These are phyloP conservation scores for Scedosporium apiospermum DNA, from an alignment of 2,329 filamentous ascomycete species.

Conservation along the genomic window DNA sequence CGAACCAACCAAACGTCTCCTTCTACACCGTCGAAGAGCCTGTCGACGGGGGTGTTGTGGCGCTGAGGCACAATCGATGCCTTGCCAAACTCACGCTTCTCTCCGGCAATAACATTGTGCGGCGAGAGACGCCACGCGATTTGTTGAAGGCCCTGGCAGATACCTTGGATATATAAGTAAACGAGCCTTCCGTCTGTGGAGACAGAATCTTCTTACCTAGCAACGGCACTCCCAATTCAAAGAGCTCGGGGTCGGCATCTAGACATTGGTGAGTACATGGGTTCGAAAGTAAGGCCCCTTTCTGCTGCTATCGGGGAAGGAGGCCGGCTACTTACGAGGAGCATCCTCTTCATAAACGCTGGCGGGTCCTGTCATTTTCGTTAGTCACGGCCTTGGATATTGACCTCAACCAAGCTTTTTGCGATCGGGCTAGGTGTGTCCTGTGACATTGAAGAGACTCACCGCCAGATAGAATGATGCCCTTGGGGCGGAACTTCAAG, in stretches of 20 bases:
- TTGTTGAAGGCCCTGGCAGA: conserved; percentile 54
- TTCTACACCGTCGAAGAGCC: conserved; percentile 67
- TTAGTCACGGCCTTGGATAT: conserved; percentile 1
- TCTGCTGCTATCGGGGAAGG: no score
- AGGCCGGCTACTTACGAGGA: conserved; percentile 30
- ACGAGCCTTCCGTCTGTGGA: conserved; percentile 10
- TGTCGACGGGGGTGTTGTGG: conserved; percentile 55
- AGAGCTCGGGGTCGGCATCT: conserved; percentile 70
- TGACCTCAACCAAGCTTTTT: background rate
- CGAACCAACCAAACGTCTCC: conserved; percentile 24
- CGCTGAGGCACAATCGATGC: conserved; percentile 55
- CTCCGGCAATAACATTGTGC: conserved; percentile 43
- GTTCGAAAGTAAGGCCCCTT: background rate
- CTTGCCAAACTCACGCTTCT: conserved; percentile 54
- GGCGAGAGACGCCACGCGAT: conserved; percentile 58
- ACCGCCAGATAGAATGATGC: conserved; percentile 54
- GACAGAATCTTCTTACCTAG: conserved; percentile 21
- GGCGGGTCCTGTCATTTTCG: conserved; percentile 28
- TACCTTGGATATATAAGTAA: conserved; percentile 17
- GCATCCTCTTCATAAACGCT: conserved; percentile 75
- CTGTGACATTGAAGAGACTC: conserved; percentile 2
- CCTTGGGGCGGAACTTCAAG: conserved; percentile 69
- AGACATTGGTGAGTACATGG: background rate
- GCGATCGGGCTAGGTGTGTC: background rate
- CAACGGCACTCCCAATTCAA: conserved; percentile 60